Evolutionary conservation across 306 rosid species (phyloP), one percentile per base, ranked within the genome.

Genomic region (Amphicarpaea edgeworthii): DNA sequence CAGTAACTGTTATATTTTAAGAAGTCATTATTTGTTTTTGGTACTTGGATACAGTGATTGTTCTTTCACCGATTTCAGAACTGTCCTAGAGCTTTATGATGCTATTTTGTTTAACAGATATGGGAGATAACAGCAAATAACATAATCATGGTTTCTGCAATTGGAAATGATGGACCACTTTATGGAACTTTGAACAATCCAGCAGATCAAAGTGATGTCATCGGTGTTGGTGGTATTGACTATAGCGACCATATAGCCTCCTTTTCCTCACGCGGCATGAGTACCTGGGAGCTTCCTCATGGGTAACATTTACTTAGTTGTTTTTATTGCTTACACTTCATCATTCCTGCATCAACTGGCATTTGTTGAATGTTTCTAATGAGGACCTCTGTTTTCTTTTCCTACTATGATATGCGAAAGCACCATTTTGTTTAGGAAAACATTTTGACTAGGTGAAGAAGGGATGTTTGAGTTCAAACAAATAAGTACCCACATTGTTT

Each of bases 281-380:
- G 97, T 83, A 95, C 97, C 15, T 95, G 99, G 99, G 99, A 95
- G 87, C 87, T 95, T 75, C 99, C 99, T 53, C 97, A 95, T 65
- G 99, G 99, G 97, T 92, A 90, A 45, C 37, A 10, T 72, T 75
- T 51, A n/a, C 40, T 69, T 8, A 30, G 37, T 72, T 34, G 24
- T 53, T 79, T 76, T 8, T 59, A 24, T 24, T 1, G 19, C 42
- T 54, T 76, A 70, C 50, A 19, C 65, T 75, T 54, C 58, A 1
- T 28, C 19, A 14, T 14, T 63, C 65, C 53, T 34, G 14, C 76
- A 43, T 62, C 60, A 62, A 8, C 30, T 21, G 14, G 8, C 55
- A 23, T 82, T 55, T 57, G 46, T 65, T 40, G 59, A 49, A 46
- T 45, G 20, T 8, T 16, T 67, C 20, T 9, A 5, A 8, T 50